Evolutionary conservation across 495 filamentous ascomycete species (phyloP).

Genomic region (Glutinoglossum americanum): DNA sequence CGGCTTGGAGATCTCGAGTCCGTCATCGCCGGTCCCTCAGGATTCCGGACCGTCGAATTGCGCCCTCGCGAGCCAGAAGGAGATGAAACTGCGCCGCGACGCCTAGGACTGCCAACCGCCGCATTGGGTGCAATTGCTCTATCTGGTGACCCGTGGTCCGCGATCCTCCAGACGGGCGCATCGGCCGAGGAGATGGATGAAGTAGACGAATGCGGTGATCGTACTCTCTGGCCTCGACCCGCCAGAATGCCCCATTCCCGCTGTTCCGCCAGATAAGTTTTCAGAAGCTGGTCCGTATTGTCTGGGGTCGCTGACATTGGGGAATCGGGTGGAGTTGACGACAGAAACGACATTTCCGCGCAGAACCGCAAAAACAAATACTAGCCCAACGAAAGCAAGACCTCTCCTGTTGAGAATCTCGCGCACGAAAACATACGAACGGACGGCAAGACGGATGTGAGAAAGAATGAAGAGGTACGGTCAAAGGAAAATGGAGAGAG

Average conservation of each 20-base stretch:
- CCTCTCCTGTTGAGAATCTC: too few relatives aligned
- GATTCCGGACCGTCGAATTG: too few relatives aligned
- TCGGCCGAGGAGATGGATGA: not conserved
- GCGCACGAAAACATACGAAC: too few relatives aligned
- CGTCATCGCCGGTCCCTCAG: not conserved
- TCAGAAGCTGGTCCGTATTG: not conserved
- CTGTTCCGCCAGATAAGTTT: not conserved
- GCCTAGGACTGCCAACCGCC: not conserved
- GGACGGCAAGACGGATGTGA: too few relatives aligned
- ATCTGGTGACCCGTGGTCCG: not conserved
- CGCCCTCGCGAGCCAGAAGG: too few relatives aligned
- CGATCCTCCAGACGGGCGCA: not conserved
- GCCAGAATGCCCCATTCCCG: not conserved
- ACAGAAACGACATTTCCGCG: not conserved
- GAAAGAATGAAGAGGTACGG: not conserved
- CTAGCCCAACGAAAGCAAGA: not conserved
- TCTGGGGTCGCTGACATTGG: not conserved
- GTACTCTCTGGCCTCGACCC: not conserved
- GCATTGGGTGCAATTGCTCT: not conserved
- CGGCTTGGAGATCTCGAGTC: not conserved
- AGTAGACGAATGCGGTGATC: not conserved
- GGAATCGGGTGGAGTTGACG: not conserved
- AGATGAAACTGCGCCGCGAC: not conserved
- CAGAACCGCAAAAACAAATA: not conserved
- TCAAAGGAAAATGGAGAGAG: not conserved